A percentile compares a stretch with the other conserved stretches of the same genome.
Evolutionary conservation across 2,329 filamentous ascomycete genomes (phyloP).

Genomic region (Talaromyces sp.): DNA sequence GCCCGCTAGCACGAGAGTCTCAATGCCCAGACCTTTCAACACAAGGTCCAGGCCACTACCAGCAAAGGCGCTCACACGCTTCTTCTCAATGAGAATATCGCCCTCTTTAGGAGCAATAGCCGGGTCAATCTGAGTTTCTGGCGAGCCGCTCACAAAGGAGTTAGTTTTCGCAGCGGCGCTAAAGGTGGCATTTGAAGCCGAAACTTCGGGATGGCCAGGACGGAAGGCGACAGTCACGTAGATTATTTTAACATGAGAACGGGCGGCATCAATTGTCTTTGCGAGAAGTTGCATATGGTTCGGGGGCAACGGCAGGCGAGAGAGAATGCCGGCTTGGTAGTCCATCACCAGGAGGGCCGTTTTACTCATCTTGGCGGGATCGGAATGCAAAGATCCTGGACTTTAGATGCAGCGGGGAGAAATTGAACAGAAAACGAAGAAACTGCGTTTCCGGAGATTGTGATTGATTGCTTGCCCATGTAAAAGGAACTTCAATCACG

Average conservation of each 20-base stretch:
- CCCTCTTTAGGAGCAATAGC: neutral
- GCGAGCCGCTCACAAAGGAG: neutral
- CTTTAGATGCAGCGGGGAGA: neutral
- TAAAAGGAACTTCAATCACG: neutral
- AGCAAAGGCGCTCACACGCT: slow-evolving; percentile 2
- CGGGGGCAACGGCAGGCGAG: neutral
- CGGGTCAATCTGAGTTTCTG: slow-evolving; percentile 4
- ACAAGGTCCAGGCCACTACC: slow-evolving; percentile 7
- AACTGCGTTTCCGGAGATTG: too few relatives aligned
- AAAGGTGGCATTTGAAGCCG: neutral
- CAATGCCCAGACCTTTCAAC: neutral
- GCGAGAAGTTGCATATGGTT: neutral
- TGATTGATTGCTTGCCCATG: too few relatives aligned
- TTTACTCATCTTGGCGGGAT: slow-evolving; percentile 11
- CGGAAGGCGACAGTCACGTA: slow-evolving; percentile 9
- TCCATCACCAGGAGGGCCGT: slow-evolving; percentile 35
- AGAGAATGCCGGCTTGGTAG: slow-evolving; percentile 29
- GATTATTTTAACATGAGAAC: neutral
- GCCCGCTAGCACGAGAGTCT: slow-evolving; percentile 5
- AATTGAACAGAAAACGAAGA: neutral
- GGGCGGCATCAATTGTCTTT: slow-evolving; percentile 17
- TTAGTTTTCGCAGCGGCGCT: neutral
- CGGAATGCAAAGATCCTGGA: neutral
- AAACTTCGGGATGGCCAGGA: neutral
- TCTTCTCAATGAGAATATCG: slow-evolving; percentile 2